Percentiles rank a stretch among this genome's conserved stretches.
phyloP scores from a whole-genome alignment of 2,329 filamentous ascomycete genomes.

The Ilyonectria robusta region DNA sequence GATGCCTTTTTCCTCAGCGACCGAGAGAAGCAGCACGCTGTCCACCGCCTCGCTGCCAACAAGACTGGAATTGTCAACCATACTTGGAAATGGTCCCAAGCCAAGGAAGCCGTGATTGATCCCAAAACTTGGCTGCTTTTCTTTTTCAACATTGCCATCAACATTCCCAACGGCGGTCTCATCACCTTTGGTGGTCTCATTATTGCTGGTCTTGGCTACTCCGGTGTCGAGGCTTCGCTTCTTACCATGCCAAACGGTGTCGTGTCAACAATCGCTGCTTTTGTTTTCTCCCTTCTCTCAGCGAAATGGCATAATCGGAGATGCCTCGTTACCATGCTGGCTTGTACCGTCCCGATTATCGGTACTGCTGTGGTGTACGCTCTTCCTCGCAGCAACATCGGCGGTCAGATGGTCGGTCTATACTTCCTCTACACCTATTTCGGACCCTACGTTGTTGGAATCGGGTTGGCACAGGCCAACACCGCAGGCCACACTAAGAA shows the following conservation, averaged over 20 bases:
- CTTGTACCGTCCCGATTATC: constrained; percentile 27
- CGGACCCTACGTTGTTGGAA: constrained; percentile 31
- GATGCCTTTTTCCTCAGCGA: constrained; percentile 27
- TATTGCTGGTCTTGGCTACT: constrained; percentile 25
- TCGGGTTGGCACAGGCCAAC: constrained; percentile 42
- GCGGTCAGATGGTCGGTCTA: constrained; percentile 32
- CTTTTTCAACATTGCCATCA: constrained; percentile 62
- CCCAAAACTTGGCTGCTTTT: constrained; percentile 70
- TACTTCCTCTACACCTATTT: constrained; percentile 35
- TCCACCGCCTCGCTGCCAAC: constrained; percentile 28
- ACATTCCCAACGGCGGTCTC: constrained; percentile 69
- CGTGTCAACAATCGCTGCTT: constrained; percentile 28
- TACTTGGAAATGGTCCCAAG: constrained; percentile 63
- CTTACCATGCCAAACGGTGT: constrained; percentile 28
- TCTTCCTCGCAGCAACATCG: constrained; percentile 26
- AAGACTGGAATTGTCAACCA: constrained; percentile 54
- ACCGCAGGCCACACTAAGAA: constrained; percentile 56
- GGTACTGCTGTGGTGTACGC: constrained; percentile 31
- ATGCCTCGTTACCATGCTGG: constrained; percentile 16
- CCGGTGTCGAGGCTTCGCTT: constrained; percentile 3
- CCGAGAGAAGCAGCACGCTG: constrained; percentile 23
- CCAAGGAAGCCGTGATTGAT: constrained; percentile 63
- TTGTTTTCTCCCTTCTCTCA: constrained; percentile 20
- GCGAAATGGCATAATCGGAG: constrained; percentile 18
- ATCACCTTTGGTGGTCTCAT: constrained; percentile 29